Base-by-base conservation (phyloP, 164 flowering plant species). In the Umbilicus rupestris region DNA sequence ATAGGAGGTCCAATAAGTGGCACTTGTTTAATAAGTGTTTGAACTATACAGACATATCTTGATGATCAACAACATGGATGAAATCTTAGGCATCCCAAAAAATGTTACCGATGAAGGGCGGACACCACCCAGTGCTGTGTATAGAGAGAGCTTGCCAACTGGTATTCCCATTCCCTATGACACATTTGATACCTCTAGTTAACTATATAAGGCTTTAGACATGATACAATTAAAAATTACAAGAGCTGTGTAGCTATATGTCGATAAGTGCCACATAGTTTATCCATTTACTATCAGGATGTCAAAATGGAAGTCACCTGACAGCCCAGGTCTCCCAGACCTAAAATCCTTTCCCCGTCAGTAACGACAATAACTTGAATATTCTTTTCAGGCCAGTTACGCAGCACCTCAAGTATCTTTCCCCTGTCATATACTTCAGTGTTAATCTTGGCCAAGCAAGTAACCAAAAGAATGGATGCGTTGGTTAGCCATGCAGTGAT, bases 311-410 rank as follows among this genome's bases (percentile, higher is more conserved):
- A 49, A 52, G 9, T 39, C 73, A 78, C 83, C 78, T 80, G 83
- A 64, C 83, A 80, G 22, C 83, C 83, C 55, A 80, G 81, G 70
- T 80, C 83, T 16, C 83, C 83, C 8, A 80, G 75, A 22, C 83
- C 83, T 42, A 80, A 60, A 57, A 80, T 80, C 26, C 81, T 73
- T 63, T 80, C 83, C 16, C 83, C 83, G 60, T 80, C 83, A 72
- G 83, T 80, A 35, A 80, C 83, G 66, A 80, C 83, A 70, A 80
- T 78, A 31, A 80, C 83, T 68, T 80, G 83, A 71, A 80, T 78
- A 47, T 73, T 78, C 72, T 69, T 80, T 68, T 78, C 81, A 37
- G 81, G 83, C 83, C 83, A 80, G 68, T 80, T 80, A 62, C 75
- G 71, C 62, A 80, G 58, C 7, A 80, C 83, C 68, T 80, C 83